A percentile compares a stretch with the other conserved stretches of the same genome.
phyloP scores from a whole-genome alignment of 2,329 filamentous ascomycete species.

The Ascochyta clinopodiicola region DNA sequence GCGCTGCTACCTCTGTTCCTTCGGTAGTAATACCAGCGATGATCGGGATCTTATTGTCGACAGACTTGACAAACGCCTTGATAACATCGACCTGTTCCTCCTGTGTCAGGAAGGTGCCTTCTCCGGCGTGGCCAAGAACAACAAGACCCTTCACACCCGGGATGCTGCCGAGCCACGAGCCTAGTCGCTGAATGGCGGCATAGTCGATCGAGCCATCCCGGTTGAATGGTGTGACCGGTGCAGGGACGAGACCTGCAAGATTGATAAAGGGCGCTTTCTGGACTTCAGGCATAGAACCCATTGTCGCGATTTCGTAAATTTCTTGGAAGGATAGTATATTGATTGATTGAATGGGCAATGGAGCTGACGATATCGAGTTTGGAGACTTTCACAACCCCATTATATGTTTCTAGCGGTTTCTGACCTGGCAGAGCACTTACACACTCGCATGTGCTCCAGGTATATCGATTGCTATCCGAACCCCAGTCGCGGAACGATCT shows the following conservation, averaged over 20 bases:
- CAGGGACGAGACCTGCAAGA: conserved; percentile 58
- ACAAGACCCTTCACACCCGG: conserved; percentile 60
- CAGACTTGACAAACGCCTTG: conserved; percentile 60
- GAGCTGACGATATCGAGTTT: too few relatives aligned
- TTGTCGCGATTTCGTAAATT: conserved; percentile 4
- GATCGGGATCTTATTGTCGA: conserved; percentile 59
- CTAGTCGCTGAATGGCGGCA: conserved; percentile 60
- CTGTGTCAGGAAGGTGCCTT: conserved; percentile 61
- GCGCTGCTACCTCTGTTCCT: conserved; percentile 60
- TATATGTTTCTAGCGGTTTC: too few relatives aligned
- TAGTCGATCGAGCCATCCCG: conserved; percentile 58
- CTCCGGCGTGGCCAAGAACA: conserved; percentile 62
- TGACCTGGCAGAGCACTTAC: too few relatives aligned
- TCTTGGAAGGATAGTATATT: too few relatives aligned
- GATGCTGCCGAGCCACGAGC: conserved; percentile 61
- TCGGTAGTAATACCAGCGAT: conserved; percentile 62
- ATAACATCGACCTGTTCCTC: conserved; percentile 59
- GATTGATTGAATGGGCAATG: too few relatives aligned
- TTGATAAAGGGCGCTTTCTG: conserved; percentile 46
- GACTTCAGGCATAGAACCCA: conserved; percentile 36
- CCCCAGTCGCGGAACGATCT: too few relatives aligned
- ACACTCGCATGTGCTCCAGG: too few relatives aligned
- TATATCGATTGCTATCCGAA: too few relatives aligned
- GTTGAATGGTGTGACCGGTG: conserved; percentile 61
- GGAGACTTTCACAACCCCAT: too few relatives aligned